Evolutionary conservation across 73 alveolate genomes (phyloP).

Genomic region (Tetrahymena malaccensis): DNA sequence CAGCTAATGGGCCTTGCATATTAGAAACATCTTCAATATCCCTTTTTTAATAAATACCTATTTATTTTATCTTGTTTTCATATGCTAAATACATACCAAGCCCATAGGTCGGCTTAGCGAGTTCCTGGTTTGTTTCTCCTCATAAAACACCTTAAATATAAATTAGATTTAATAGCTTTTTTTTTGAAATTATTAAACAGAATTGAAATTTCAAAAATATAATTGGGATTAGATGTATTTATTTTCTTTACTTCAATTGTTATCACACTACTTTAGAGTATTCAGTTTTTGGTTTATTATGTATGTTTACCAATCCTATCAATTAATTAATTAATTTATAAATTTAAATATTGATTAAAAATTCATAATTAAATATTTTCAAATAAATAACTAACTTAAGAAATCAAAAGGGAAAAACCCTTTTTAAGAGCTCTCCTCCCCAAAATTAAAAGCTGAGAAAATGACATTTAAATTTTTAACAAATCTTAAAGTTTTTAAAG

Average conservation of each 20-base stretch:
- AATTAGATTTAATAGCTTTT: background rate
- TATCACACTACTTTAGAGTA: background rate
- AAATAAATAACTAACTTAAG: background rate
- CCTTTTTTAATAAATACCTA: constrained; percentile 30
- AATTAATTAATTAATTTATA: too few species aligned
- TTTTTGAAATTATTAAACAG: background rate
- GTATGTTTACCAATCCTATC: background rate
- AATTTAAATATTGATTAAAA: too few species aligned
- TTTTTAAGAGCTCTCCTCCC: background rate
- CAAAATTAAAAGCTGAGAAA: background rate
- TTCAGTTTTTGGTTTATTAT: background rate
- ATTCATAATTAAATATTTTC: background rate
- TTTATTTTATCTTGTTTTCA: background rate
- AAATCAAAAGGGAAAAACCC: background rate
- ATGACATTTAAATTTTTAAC: background rate
- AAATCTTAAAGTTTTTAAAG: background rate
- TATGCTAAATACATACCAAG: constrained; percentile 44
- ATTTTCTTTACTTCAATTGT: background rate
- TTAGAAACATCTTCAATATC: constrained; percentile 87
- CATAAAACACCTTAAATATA: constrained; percentile 22
- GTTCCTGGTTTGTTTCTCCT: constrained; percentile 96
- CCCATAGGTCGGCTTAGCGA: constrained; percentile 87
- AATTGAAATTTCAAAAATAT: background rate
- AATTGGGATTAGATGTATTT: background rate
- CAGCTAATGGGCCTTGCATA: constrained; percentile 95